Evolutionary conservation across 148 eudicot genomes (phyloP).

Genomic region (Chenopodium formosanum): DNA sequence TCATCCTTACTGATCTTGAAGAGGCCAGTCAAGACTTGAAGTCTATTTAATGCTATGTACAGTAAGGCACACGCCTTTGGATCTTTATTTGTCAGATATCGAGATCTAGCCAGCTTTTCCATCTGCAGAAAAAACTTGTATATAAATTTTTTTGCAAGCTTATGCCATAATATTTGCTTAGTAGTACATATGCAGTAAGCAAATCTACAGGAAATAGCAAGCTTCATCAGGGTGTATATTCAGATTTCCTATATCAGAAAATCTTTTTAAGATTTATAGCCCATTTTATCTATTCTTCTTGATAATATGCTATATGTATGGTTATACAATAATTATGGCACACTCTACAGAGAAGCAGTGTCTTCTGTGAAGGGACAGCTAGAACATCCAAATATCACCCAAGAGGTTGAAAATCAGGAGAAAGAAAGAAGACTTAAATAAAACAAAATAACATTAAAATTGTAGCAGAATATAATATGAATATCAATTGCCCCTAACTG

Average conservation of each 20-base stretch:
- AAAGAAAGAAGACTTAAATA: too few relatives aligned
- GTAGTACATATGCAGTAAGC: not conserved
- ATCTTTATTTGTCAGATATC: slow-evolving; percentile 77
- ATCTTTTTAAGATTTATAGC: not conserved
- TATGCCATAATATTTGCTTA: not conserved
- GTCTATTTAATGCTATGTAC: slow-evolving; percentile 84
- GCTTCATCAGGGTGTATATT: not conserved
- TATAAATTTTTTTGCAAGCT: slow-evolving; percentile 18
- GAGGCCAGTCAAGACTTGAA: slow-evolving; percentile 92
- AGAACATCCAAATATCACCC: not conserved
- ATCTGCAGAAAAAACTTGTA: slow-evolving; percentile 53
- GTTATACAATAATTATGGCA: not conserved
- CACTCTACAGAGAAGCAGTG: not conserved
- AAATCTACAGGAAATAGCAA: not conserved
- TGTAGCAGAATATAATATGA: not conserved
- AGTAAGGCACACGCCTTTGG: slow-evolving; percentile 93
- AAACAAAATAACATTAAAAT: too few relatives aligned
- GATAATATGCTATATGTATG: not conserved
- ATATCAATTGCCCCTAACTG: not conserved
- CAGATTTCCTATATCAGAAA: not conserved
- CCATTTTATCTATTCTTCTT: not conserved
- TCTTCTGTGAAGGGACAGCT: not conserved
- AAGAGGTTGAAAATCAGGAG: not conserved
- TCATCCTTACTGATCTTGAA: slow-evolving; percentile 95
- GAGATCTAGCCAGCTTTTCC: slow-evolving; percentile 95